Percentiles rank a stretch among this genome's conserved stretches.
Conservation (phyloP, 164 flowering plant genomes). For the Hamamelis virginiana region DNA sequence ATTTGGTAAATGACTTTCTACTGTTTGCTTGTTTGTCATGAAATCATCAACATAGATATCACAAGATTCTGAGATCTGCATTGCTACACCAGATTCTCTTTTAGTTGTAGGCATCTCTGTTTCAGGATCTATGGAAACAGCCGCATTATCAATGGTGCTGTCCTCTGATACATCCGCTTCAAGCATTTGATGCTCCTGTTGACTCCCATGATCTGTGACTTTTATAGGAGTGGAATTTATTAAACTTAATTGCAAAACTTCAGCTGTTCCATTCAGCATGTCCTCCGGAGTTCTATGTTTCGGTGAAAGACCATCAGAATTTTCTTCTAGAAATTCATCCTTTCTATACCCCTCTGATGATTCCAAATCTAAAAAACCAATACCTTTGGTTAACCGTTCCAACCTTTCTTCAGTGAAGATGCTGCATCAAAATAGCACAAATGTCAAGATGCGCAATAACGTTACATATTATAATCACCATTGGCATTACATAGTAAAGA, state of each 20-base stretch:
- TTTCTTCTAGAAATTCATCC: slow-evolving; percentile 34
- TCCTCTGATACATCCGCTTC: slow-evolving; percentile 27
- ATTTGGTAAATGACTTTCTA: slow-evolving; percentile 56
- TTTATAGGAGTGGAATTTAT: slow-evolving; percentile 32
- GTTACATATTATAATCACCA: slow-evolving; percentile 2
- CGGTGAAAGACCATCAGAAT: slow-evolving; percentile 18
- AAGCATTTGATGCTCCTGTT: slow-evolving; percentile 32
- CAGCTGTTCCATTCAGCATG: slow-evolving; percentile 24
- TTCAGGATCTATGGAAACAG: slow-evolving; percentile 28
- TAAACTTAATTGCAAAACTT: slow-evolving; percentile 31
- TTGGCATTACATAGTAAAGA: no score
- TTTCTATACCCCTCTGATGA: slow-evolving; percentile 20
- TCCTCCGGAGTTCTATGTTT: slow-evolving; percentile 30
- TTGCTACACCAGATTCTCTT: slow-evolving; percentile 29
- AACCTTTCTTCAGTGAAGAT: slow-evolving; percentile 93
- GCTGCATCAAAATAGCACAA: slow-evolving; percentile 46
- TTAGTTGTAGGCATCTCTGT: slow-evolving; percentile 17
- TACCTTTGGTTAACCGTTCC: slow-evolving; percentile 66
- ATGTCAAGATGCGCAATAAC: slow-evolving; percentile 11
- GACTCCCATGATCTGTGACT: slow-evolving; percentile 24
- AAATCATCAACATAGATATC: slow-evolving; percentile 33
- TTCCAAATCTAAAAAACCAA: slow-evolving; percentile 54
- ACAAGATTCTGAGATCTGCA: slow-evolving; percentile 32
- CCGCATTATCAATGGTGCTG: slow-evolving; percentile 15
- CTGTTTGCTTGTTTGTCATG: slow-evolving; percentile 34